Percentiles rank a stretch among this genome's conserved stretches.
These are phyloP conservation scores for Beauveria varroae DNA, from an alignment of 2,329 filamentous ascomycete genomes.

Conservation along the genomic window DNA sequence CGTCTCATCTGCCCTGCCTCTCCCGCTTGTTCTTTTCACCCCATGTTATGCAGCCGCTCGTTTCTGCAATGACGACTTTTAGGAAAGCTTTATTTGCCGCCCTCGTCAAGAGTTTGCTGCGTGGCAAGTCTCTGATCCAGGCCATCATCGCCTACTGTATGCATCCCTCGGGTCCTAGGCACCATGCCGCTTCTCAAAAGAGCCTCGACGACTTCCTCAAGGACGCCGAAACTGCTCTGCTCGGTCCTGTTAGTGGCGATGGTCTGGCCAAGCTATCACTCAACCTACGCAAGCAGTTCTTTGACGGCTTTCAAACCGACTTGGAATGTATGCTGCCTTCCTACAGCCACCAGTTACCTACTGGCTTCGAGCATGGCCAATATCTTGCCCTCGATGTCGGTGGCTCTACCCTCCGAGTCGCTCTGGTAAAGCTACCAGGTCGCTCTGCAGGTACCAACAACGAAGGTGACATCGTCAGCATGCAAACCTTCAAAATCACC, in stretches of 20 bases:
- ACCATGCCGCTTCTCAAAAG: slow-evolving; percentile 18
- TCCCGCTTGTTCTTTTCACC: neutral
- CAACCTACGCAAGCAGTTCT: slow-evolving; percentile 47
- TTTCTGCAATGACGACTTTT: slow-evolving; percentile 50
- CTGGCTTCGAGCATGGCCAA: slow-evolving; percentile 50
- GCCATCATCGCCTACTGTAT: slow-evolving; percentile 50
- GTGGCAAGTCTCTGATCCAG: slow-evolving; percentile 52
- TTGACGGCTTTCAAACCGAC: slow-evolving; percentile 43
- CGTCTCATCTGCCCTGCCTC: slow-evolving; percentile 11
- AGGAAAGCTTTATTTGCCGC: slow-evolving; percentile 47
- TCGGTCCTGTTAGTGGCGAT: slow-evolving; percentile 39
- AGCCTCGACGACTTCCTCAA: slow-evolving; percentile 45
- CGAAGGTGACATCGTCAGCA: slow-evolving; percentile 45
- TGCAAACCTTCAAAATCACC: slow-evolving; percentile 49
- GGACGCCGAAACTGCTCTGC: slow-evolving; percentile 46
- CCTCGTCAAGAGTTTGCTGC: slow-evolving; percentile 48
- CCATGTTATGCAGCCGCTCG: slow-evolving; percentile 42
- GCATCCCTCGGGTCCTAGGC: slow-evolving; percentile 30
- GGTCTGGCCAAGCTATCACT: slow-evolving; percentile 39
- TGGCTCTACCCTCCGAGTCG: slow-evolving; percentile 59
- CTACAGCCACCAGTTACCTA: slow-evolving; percentile 56
- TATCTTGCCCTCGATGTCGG: slow-evolving; percentile 62
- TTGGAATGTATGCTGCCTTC: slow-evolving; percentile 57
- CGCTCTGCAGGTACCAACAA: slow-evolving; percentile 28
- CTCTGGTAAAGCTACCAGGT: slow-evolving; percentile 52